phyloP scores from a whole-genome alignment of 805 yeast species.

The Monosporozyma aquatica region DNA sequence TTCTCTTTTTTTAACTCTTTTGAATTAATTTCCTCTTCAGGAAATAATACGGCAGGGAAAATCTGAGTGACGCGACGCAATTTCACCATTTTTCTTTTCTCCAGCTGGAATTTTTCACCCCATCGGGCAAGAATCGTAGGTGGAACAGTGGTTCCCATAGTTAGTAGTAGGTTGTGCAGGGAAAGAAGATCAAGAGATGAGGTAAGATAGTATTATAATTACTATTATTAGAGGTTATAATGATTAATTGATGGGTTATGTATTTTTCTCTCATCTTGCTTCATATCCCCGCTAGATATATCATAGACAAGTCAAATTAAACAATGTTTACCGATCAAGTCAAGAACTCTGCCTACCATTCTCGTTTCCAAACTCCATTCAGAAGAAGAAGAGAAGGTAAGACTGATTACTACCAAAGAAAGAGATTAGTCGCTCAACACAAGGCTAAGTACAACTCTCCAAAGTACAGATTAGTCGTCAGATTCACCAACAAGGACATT shows the following conservation, averaged over 20 bases:
- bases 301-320: background rate
- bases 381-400: constrained; percentile 99
- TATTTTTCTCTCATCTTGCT: no score
- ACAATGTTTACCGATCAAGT: constrained; percentile 30
- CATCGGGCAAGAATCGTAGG: no score
- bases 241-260: no score
- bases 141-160: no score
- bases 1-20: background rate
- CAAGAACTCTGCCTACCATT: constrained; percentile 91
- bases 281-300: background rate
- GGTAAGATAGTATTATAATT: background rate
- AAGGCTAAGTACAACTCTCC: constrained; percentile 99
- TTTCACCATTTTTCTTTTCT: background rate
- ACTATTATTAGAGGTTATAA: no score
- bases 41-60: no score
- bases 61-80: constrained; percentile 2
- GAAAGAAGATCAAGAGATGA: background rate
- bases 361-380: constrained; percentile 99
- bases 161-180: background rate
- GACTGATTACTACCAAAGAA: constrained; percentile 99
- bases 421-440: constrained; percentile 99
- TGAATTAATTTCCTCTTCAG: background rate
- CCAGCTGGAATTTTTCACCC: background rate
- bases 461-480: constrained; percentile 98
- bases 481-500: constrained; percentile 99